These are phyloP conservation scores for Mucuna pruriens DNA, from an alignment of 306 rosid genomes.

Conservation along the genomic window DNA sequence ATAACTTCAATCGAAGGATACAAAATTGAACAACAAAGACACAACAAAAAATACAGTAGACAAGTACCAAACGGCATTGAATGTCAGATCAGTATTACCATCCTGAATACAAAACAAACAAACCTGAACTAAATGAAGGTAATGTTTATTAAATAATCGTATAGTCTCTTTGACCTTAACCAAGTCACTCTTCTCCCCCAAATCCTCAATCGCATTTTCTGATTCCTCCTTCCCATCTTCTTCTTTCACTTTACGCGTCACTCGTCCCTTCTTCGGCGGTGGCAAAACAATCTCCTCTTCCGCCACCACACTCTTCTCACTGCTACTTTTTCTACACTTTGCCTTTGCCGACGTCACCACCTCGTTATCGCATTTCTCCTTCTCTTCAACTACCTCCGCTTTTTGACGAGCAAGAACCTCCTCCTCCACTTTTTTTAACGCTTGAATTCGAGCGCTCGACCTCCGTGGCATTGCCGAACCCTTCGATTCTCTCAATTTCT, in stretches of 20 bases:
- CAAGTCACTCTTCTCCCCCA: slow-evolving; percentile 59
- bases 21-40: background rate
- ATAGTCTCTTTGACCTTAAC: slow-evolving; percentile 77
- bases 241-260: background rate
- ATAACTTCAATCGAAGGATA: background rate
- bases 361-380: background rate
- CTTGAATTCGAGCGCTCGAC: slow-evolving; percentile 55
- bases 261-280: background rate
- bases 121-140: slow-evolving; percentile 87
- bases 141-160: slow-evolving; percentile 77
- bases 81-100: background rate
- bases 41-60: background rate
- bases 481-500: background rate
- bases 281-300: background rate
- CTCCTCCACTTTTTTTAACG: slow-evolving; percentile 39
- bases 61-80: background rate
- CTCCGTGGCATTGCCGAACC: slow-evolving; percentile 38
- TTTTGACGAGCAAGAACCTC: slow-evolving; percentile 40
- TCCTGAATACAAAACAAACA: background rate
- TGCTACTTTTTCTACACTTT: background rate
- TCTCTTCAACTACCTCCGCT: slow-evolving; percentile 16
- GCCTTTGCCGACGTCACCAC: background rate
- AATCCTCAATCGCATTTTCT: slow-evolving; percentile 32
- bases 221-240: background rate
- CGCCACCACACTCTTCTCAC: background rate